phyloP scores from a whole-genome alignment of 345 rosid genomes.

The Populus deltoides region DNA sequence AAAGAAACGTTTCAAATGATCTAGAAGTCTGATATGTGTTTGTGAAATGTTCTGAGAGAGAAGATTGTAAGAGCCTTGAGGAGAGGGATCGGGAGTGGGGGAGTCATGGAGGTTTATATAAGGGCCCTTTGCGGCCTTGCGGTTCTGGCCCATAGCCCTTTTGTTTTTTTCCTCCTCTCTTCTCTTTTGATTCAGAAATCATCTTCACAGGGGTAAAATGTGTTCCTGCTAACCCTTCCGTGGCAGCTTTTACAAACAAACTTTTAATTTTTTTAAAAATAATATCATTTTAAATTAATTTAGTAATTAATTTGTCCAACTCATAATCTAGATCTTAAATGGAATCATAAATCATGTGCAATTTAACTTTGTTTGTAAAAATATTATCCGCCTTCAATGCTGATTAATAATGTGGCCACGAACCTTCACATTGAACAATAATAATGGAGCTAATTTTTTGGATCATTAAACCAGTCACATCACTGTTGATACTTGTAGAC shows the following conservation, averaged over 20 bases:
- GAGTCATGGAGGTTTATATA: conserved; percentile 25
- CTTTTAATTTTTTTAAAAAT: too few species aligned
- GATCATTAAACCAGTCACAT: neutral
- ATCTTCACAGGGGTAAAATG: neutral
- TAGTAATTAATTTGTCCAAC: too few species aligned
- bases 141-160: conserved; percentile 17
- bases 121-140: conserved; percentile 36
- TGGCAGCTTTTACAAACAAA: too few species aligned
- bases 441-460: neutral
- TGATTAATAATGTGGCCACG: neutral
- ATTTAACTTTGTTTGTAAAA: too few species aligned
- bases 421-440: neutral
- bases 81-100: neutral
- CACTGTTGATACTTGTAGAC: neutral
- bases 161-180: neutral
- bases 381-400: neutral
- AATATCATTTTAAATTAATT: too few species aligned
- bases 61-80: conserved; percentile 1
- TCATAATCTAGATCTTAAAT: too few species aligned
- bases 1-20: conserved; percentile 16
- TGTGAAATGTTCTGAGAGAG: conserved; percentile 27
- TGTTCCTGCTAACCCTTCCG: neutral
- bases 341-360: too few species aligned
- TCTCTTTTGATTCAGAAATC: neutral
- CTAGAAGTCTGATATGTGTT: conserved; percentile 1